phyloP scores from a whole-genome alignment of 2,329 filamentous ascomycete species.

The Botrytis squamosa region DNA sequence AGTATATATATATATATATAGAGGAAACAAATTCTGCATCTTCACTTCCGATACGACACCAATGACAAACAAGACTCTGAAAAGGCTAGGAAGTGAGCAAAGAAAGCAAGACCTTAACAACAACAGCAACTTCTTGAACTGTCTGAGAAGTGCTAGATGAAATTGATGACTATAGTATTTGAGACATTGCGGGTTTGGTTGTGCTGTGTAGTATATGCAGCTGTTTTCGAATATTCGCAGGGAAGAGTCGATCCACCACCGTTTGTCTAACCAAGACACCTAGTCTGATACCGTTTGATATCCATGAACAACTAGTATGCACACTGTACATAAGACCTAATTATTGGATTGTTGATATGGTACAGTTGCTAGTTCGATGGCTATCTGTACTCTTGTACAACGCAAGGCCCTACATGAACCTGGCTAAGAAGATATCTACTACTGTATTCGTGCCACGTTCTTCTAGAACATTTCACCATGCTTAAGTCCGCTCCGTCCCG shows the following conservation, averaged over 20 bases:
- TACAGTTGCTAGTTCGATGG: background rate
- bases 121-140: background rate
- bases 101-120: background rate
- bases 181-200: background rate
- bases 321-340: background rate
- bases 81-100: background rate
- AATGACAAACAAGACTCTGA: background rate
- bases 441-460: conserved; percentile 18
- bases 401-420: conserved; percentile 7
- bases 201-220: background rate
- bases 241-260: background rate
- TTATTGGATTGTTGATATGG: background rate
- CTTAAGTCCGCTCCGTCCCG: conserved; percentile 9
- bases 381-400: background rate
- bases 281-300: background rate
- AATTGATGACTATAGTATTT: background rate
- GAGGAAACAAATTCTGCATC: background rate
- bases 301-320: background rate
- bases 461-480: conserved; percentile 18
- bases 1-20: no score
- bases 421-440: background rate
- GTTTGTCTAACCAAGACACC: background rate
- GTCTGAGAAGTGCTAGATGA: background rate
- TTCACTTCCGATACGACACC: background rate
- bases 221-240: background rate